These are phyloP conservation scores for Leccinum pellstonianum DNA, from an alignment of 768 basidiomycete species.

Conservation along the genomic window DNA sequence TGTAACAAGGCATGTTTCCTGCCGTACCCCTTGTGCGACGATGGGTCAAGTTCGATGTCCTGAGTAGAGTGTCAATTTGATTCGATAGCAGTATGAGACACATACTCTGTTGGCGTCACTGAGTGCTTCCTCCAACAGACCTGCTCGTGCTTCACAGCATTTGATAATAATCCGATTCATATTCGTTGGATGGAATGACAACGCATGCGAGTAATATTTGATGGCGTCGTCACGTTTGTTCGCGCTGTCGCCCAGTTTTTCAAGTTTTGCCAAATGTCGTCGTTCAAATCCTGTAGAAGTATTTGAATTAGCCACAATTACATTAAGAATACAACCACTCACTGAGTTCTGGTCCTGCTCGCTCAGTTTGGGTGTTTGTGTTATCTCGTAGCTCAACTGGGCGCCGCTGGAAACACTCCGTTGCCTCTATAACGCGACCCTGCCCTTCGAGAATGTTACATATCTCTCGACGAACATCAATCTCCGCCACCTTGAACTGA, in stretches of 20 bases:
- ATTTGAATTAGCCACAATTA: neutral
- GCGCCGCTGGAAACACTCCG: neutral
- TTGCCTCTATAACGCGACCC: neutral
- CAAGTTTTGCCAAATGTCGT: neutral
- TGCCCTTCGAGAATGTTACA: neutral
- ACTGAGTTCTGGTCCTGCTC: neutral
- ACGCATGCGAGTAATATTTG: neutral
- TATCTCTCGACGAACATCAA: neutral
- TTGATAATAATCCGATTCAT: neutral
- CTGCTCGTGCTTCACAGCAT: neutral
- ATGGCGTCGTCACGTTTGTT: neutral
- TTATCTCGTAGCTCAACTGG: neutral
- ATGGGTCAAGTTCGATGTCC: neutral
- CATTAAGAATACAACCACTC: neutral
- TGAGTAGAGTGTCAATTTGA: neutral
- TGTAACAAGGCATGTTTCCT: neutral
- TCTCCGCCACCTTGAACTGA: constrained; percentile 4
- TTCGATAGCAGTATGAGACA: neutral
- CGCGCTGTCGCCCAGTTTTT: neutral
- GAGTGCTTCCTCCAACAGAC: neutral
- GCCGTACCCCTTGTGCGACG: neutral
- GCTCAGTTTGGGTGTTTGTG: neutral
- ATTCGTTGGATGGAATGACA: neutral
- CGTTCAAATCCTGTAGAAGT: neutral
- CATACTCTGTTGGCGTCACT: neutral